Conservation (phyloP, 2,329 filamentous ascomycete genomes). For the Dichotomopilus funicola region DNA sequence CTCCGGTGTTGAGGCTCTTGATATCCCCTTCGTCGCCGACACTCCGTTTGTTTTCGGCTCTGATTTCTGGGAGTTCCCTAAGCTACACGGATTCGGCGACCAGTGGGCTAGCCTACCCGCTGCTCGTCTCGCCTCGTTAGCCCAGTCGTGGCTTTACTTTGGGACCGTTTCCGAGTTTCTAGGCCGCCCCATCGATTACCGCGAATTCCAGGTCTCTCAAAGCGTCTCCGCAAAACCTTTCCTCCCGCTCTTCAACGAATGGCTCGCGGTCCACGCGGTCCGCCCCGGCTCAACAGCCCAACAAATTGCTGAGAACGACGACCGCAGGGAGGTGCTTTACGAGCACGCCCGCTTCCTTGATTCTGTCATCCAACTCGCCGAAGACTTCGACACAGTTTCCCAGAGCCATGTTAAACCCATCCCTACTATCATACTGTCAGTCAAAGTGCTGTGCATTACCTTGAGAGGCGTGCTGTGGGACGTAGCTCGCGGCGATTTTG, state of each 20-base stretch:
- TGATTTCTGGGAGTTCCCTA: constrained; percentile 23
- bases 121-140: constrained; percentile 18
- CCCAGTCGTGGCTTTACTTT: constrained; percentile 23
- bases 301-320: constrained; percentile 1
- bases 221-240: constrained; percentile 17
- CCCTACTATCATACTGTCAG: constrained; percentile 18
- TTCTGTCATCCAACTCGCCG: constrained; percentile 18
- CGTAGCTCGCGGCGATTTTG: constrained; percentile 11
- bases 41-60: constrained; percentile 18
- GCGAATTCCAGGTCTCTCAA: constrained; percentile 15
- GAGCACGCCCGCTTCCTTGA: constrained; percentile 17
- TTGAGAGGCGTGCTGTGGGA: constrained; percentile 16
- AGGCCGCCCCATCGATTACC: constrained; percentile 18
- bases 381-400: constrained; percentile 21
- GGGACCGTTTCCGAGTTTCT: constrained; percentile 21
- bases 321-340: constrained; percentile 12
- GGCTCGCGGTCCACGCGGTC: constrained; percentile 13
- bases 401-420: constrained; percentile 19
- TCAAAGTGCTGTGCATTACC: constrained; percentile 20
- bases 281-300: not conserved
- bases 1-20: constrained; percentile 18
- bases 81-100: constrained; percentile 20
- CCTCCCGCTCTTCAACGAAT: constrained; percentile 17
- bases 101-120: constrained; percentile 21
- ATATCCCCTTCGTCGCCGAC: constrained; percentile 22